Base-by-base conservation (phyloP, 1,284 basidiomycete species). In the Naganishia cerealis region DNA sequence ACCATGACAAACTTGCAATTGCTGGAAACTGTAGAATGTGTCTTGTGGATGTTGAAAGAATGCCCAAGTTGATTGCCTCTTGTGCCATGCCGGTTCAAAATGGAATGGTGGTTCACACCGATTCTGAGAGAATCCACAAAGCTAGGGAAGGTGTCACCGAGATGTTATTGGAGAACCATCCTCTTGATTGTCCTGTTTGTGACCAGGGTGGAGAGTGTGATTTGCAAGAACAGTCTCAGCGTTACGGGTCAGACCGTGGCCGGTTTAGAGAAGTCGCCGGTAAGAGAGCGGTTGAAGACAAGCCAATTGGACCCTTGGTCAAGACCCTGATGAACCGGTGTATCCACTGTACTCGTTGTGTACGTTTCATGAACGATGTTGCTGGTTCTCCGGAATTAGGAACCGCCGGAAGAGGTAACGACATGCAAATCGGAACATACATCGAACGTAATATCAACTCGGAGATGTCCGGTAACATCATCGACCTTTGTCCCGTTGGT, bases 281-380 rank as follows among this genome's bases (percentile, higher is more conserved):
- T 75, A 99, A 99, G 83, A 92, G 95, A 70, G 95, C 96, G 0
- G 91, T 96, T 21, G 95, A 98, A 82, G 91, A 99, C 86, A 99
- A 99, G 85, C 90, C 99, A 78, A 86, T 99, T 40, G 96, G 96
- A 7, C 96, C 96, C 13, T 86, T 99, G 58, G 93, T 99, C 80
- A 99, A 99, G 75, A 98, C 96, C 4, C 92, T 91, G 71, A 99
- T 99, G 95, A 99, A 94, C 81, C 88, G 95, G 68, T 99, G 96
- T 84, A 99, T 99, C 75, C 96, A 99, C 82, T 99, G 95, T 84
- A 99, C 95, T 15, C 92, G 96, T 73, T 99, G 96, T 80, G 93
- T 99, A 46, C 91, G 96, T 70, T 99, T 98, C 79, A 94, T 94
- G 62, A 99, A 99, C 82, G 95, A 99, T 79, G 93, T 99, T 61